Conservation (phyloP, 2,329 filamentous ascomycete genomes). For the Aspergillus pseudoterreus region DNA sequence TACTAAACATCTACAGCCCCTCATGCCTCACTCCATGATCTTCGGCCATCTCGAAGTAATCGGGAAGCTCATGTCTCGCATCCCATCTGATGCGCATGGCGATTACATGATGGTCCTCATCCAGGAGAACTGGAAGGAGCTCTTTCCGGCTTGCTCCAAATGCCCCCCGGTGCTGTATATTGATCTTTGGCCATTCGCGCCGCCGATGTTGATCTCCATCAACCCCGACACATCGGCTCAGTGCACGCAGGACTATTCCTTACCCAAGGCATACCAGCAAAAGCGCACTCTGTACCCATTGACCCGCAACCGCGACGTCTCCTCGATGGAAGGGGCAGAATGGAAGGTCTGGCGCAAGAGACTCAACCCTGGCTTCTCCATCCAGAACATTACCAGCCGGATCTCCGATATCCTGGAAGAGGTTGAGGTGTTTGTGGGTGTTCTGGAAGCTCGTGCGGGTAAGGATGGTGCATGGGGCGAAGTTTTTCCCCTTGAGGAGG, state of each 20-base stretch:
- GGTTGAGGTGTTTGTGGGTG: not conserved
- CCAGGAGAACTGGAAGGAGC: not conserved
- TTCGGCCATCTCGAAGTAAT: not conserved
- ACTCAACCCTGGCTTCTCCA: slow-evolving; percentile 1
- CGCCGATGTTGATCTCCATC: not conserved
- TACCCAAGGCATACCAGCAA: slow-evolving; percentile 1
- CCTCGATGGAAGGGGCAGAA: slow-evolving; percentile 1
- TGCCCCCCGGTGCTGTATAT: not conserved
- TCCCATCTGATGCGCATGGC: slow-evolving; percentile 1
- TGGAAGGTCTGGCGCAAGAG: slow-evolving; percentile 1
- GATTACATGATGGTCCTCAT: slow-evolving; percentile 3
- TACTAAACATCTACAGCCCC: not conserved
- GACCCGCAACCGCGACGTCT: not conserved
- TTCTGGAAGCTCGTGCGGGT: not conserved
- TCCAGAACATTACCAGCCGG: not conserved
- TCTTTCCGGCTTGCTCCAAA: not conserved
- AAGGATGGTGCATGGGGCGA: not conserved
- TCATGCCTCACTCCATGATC: not conserved
- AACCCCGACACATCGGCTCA: not conserved
- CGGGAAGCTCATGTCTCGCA: not conserved
- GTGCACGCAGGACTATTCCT: not conserved
- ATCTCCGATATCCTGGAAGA: slow-evolving; percentile 4
- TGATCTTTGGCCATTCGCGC: slow-evolving; percentile 4
- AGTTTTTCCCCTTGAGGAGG: slow-evolving; percentile 1
- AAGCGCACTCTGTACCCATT: not conserved